Evolutionary conservation across 345 rosid species (phyloP).

Genomic region (Mercurialis annua): DNA sequence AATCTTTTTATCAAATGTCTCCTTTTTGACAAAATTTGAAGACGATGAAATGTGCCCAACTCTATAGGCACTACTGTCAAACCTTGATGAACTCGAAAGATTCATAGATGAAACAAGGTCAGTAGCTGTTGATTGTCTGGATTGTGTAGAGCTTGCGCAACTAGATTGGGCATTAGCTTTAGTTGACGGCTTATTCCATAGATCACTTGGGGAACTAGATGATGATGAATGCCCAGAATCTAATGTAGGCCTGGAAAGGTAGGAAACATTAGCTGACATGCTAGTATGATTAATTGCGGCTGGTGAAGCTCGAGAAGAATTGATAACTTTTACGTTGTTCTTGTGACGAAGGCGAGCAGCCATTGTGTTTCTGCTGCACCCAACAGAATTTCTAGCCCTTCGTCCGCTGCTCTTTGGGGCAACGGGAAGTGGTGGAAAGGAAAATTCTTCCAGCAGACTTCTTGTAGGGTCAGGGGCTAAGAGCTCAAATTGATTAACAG

Average conservation of each 20-base stretch:
- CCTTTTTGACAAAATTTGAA: neutral
- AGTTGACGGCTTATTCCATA: neutral
- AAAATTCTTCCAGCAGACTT: conserved; percentile 13
- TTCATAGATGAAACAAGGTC: conserved; percentile 4
- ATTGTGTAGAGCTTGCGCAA: neutral
- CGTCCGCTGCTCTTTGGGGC: conserved; percentile 11
- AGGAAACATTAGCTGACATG: neutral
- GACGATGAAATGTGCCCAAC: conserved; percentile 5
- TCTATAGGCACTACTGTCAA: conserved; percentile 3
- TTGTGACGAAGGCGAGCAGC: conserved; percentile 11
- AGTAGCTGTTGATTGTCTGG: neutral
- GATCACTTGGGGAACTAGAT: conserved; percentile 10
- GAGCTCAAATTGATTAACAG: conserved; percentile 8
- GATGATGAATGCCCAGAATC: neutral
- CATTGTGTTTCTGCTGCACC: conserved; percentile 16
- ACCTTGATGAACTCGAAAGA: conserved; percentile 16
- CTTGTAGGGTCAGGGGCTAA: conserved; percentile 4
- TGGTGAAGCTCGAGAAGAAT: conserved; percentile 8
- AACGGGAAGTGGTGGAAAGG: conserved; percentile 24
- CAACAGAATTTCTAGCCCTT: conserved; percentile 1
- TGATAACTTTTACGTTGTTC: conserved; percentile 15
- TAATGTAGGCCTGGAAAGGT: conserved; percentile 6
- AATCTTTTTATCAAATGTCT: neutral
- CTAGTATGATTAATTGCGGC: neutral
- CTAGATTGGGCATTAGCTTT: neutral